Conservation (phyloP, 257 asterid species). For the Solanum boliviense region DNA sequence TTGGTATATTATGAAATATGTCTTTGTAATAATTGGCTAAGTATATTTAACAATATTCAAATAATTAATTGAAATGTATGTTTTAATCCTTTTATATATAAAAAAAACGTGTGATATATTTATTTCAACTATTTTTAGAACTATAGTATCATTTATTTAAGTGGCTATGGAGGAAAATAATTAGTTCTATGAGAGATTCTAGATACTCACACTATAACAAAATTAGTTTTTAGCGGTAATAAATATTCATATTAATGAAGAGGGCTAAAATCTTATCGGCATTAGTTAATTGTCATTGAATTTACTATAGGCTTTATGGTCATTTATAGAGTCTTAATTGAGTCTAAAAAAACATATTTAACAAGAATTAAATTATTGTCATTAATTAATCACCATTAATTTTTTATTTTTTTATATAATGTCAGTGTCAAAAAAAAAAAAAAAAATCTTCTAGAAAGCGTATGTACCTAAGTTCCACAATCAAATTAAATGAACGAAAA, state of each 20-base stretch:
- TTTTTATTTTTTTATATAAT: too few species aligned
- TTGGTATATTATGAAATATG: not conserved
- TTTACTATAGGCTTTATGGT: not conserved
- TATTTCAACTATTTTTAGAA: too few species aligned
- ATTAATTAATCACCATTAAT: not conserved
- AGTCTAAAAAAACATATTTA: too few species aligned
- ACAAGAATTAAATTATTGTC: too few species aligned
- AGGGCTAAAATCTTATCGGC: rapidly evolving
- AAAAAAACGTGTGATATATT: too few species aligned
- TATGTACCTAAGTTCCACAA: too few species aligned
- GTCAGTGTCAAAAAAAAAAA: too few species aligned
- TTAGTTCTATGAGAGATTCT: not conserved
- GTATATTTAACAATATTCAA: not conserved
- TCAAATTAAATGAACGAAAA: too few species aligned
- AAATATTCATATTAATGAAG: too few species aligned
- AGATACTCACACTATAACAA: not conserved
- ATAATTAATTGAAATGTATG: not conserved
- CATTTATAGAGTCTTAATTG: not conserved
- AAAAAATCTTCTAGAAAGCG: too few species aligned
- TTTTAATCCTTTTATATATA: not conserved
- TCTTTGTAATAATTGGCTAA: not conserved
- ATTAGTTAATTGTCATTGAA: too few species aligned
- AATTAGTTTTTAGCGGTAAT: not conserved
- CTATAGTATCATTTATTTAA: too few species aligned
- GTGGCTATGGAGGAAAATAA: not conserved